phyloP scores from a whole-genome alignment of 306 rosid genomes.

The Betula pendula region DNA sequence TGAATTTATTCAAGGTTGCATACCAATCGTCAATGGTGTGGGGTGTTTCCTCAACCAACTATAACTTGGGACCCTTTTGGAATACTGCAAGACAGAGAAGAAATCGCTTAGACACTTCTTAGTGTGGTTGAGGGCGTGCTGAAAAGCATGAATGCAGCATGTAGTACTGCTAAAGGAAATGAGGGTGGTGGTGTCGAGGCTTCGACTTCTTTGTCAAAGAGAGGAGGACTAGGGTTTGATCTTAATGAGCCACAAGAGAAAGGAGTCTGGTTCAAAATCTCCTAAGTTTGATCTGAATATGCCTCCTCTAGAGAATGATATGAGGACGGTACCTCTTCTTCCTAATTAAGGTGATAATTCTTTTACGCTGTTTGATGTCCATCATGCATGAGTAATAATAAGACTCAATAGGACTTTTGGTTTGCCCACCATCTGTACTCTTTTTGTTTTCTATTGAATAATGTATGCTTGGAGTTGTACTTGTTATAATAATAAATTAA shows the following conservation, averaged over 20 bases:
- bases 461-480: too few species aligned
- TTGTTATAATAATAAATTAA: too few species aligned
- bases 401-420: too few species aligned
- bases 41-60: conserved; percentile 28
- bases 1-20: too few species aligned
- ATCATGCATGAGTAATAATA: too few species aligned
- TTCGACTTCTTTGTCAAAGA: not conserved
- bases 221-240: conserved; percentile 16
- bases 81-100: not conserved
- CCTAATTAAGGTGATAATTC: not conserved
- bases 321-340: not conserved
- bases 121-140: too few species aligned
- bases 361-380: too few species aligned
- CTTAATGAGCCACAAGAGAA: conserved; percentile 8
- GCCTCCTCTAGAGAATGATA: not conserved
- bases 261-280: not conserved
- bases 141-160: too few species aligned
- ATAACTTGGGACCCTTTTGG: conserved; percentile 8
- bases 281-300: conserved; percentile 35
- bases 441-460: too few species aligned
- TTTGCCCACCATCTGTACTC: too few species aligned
- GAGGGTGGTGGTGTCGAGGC: too few species aligned
- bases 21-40: conserved; percentile 27
- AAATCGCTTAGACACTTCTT: not conserved
- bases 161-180: too few species aligned